Conservation (phyloP, 225 moss, liverwort and hornwort species). For the Takakia lepidozioides region DNA sequence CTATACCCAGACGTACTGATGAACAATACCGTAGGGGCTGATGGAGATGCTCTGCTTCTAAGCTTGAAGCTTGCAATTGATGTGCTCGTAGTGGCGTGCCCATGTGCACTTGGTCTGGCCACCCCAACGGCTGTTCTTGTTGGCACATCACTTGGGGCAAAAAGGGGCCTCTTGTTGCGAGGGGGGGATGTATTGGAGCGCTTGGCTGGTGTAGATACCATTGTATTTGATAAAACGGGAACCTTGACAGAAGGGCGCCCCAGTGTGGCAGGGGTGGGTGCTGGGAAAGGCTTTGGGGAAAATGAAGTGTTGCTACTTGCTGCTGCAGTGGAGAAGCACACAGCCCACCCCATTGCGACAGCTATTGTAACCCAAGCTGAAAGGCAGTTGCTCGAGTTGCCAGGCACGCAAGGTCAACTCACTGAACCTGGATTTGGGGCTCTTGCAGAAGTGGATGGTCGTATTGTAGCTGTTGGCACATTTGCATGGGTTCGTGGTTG, state of each 20-base stretch:
- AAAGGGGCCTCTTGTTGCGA: conserved; percentile 68
- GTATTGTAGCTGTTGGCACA: conserved; percentile 67
- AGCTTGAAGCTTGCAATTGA: conserved; percentile 91
- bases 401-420: conserved; percentile 61
- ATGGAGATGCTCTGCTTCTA: conserved; percentile 62
- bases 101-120: conserved; percentile 89
- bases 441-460: conserved; percentile 66
- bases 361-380: conserved; percentile 64
- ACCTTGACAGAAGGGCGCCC: conserved; percentile 89
- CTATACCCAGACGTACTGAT: conserved; percentile 71
- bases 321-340: conserved; percentile 75
- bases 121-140: conserved; percentile 95
- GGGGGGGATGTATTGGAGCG: conserved; percentile 92
- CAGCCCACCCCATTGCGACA: conserved; percentile 73
- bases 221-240: conserved; percentile 92
- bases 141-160: conserved; percentile 89
- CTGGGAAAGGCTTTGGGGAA: conserved; percentile 23
- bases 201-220: conserved; percentile 58
- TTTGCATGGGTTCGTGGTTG: conserved; percentile 83
- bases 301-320: conserved; percentile 48
- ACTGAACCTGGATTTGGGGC: conserved; percentile 96
- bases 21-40: conserved; percentile 77
- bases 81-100: conserved; percentile 93
- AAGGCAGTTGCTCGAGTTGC: conserved; percentile 19
- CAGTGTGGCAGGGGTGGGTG: conserved; percentile 52